These are phyloP conservation scores for Tetrahymena malaccensis DNA, from an alignment of 73 alveolate genomes.

Conservation along the genomic window DNA sequence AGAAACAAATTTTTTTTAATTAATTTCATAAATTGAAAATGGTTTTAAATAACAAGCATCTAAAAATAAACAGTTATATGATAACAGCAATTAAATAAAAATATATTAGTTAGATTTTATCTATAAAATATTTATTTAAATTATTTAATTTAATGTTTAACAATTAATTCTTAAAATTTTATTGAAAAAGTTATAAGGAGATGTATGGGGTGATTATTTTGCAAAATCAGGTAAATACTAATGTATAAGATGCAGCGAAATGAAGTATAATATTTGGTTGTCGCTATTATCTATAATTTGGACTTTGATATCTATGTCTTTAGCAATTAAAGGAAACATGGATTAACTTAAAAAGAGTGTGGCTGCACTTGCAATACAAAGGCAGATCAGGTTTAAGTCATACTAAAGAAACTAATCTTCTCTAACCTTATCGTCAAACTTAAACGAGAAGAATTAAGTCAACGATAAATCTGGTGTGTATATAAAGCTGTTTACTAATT, in stretches of 20 bases:
- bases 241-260: background rate
- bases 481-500: conserved; percentile 3
- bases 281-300: background rate
- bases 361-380: background rate
- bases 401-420: background rate
- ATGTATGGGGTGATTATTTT: background rate
- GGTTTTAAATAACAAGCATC: too few species aligned
- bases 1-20: too few species aligned
- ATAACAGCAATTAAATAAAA: too few species aligned
- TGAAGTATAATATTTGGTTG: background rate
- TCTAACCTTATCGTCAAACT: too few species aligned
- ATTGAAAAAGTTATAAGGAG: background rate
- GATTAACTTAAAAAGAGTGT: background rate
- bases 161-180: background rate
- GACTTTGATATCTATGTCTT: background rate
- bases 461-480: background rate
- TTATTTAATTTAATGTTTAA: too few species aligned
- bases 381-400: background rate
- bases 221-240: background rate
- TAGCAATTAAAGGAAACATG: background rate
- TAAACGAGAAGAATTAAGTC: background rate
- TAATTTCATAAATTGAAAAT: too few species aligned
- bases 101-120: too few species aligned
- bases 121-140: too few species aligned
- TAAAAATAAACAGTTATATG: too few species aligned